Evolutionary conservation across 2,329 filamentous ascomycete species (phyloP).

Genomic region (Penicillium sp.): DNA sequence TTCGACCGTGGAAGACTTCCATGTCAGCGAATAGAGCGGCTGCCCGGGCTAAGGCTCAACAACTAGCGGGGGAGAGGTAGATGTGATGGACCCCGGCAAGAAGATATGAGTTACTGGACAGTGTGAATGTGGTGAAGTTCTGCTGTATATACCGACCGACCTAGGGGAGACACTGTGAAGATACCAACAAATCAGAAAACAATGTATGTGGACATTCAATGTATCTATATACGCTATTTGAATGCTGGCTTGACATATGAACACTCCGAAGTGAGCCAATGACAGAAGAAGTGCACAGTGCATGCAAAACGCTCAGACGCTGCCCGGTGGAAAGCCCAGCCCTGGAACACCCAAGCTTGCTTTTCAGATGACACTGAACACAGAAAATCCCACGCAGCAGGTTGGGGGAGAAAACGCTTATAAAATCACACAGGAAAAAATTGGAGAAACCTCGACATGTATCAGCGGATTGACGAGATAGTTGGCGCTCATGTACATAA

Average conservation of each 20-base stretch:
- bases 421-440: not conserved
- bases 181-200: not conserved
- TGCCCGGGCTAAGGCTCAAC: not conserved
- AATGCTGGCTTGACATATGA: constrained; percentile 3
- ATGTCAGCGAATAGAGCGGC: constrained; percentile 19
- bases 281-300: not conserved
- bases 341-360: not conserved
- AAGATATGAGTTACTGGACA: not conserved
- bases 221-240: constrained; percentile 13
- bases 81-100: not conserved
- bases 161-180: not conserved
- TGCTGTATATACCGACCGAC: not conserved
- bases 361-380: constrained; percentile 9
- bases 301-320: constrained; percentile 4
- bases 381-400: not conserved
- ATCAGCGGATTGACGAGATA: constrained; percentile 17
- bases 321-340: not conserved
- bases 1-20: constrained; percentile 29
- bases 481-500: constrained; percentile 26
- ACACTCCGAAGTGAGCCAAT: not conserved
- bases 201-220: not conserved
- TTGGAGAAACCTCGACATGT: constrained; percentile 4
- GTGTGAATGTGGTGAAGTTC: not conserved
- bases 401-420: not conserved
- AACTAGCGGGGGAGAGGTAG: not conserved